A percentile compares a stretch with the other conserved stretches of the same genome.
Evolutionary conservation across 139 green algal genomes (phyloP).

Genomic region (Tetradesmus lagerheimii): DNA sequence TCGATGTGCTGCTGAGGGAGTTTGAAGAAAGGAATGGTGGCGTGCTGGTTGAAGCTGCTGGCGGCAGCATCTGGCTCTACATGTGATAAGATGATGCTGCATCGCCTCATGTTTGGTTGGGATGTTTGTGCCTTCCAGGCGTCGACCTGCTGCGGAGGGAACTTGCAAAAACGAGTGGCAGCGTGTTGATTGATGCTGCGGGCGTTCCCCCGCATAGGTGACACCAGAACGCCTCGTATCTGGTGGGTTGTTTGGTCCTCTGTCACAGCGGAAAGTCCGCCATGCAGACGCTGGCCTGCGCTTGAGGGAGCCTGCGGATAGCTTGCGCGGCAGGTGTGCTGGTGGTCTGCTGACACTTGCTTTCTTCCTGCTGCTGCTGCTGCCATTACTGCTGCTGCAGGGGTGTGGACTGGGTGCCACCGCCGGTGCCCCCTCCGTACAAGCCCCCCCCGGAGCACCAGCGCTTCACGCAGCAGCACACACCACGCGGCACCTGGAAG

Average conservation of each 20-base stretch:
- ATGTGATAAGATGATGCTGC: neutral
- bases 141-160: too few relatives aligned
- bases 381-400: neutral
- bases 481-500: slow-evolving; percentile 2
- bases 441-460: neutral
- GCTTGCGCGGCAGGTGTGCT: neutral
- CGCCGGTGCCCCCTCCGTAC: neutral
- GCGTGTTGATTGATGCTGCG: neutral
- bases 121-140: too few relatives aligned
- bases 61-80: slow-evolving; percentile 39
- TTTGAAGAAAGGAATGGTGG: slow-evolving; percentile 26
- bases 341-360: neutral
- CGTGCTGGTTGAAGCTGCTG: neutral
- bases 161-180: neutral
- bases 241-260: neutral
- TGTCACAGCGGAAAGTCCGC: too few relatives aligned
- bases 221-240: neutral
- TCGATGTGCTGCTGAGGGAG: neutral
- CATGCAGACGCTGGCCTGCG: neutral
- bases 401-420: slow-evolving; percentile 25
- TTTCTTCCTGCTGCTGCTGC: neutral
- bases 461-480: neutral
- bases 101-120: too few relatives aligned
- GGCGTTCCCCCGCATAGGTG: too few relatives aligned
- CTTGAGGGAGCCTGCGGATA: too few relatives aligned